Percentiles rank a stretch among this genome's conserved stretches.
These are phyloP conservation scores for Saururus chinensis DNA, from an alignment of 164 flowering plant genomes.

Conservation along the genomic window DNA sequence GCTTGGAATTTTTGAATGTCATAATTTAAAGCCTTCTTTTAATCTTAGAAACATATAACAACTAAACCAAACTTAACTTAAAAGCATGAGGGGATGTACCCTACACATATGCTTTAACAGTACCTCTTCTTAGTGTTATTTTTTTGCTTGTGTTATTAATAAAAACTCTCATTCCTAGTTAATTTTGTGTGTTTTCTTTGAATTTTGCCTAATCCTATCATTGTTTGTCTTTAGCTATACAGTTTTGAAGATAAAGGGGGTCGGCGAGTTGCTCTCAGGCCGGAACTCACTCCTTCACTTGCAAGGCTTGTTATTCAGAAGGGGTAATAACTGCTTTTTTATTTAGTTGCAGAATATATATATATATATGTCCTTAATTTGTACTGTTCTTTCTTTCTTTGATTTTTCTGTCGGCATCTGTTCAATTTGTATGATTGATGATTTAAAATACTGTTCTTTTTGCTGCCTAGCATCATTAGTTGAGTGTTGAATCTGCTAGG, in stretches of 20 bases:
- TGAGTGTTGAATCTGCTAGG: neutral
- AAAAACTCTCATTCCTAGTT: neutral
- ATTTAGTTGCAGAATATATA: neutral
- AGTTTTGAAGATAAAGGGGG: constrained; percentile 93
- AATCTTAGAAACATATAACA: no score
- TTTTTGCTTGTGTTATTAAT: neutral
- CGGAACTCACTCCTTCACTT: constrained; percentile 93
- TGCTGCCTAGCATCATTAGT: no score
- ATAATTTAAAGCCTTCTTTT: no score
- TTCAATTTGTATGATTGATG: neutral
- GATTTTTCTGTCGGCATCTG: neutral
- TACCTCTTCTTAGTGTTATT: neutral
- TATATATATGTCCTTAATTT: neutral
- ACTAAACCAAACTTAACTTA: no score
- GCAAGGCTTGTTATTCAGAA: constrained; percentile 94
- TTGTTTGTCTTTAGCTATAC: constrained; percentile 43
- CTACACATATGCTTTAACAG: no score
- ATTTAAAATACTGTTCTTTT: neutral
- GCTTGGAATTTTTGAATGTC: no score
- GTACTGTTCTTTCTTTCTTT: neutral
- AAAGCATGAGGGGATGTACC: no score
- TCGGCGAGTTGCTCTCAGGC: constrained; percentile 95
- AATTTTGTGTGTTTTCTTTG: neutral
- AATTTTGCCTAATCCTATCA: neutral
- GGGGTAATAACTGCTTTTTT: constrained; percentile 39